Evolutionary conservation across 176 grass and related monocot genomes (phyloP).

Genomic region (Aegilops tauschii): DNA sequence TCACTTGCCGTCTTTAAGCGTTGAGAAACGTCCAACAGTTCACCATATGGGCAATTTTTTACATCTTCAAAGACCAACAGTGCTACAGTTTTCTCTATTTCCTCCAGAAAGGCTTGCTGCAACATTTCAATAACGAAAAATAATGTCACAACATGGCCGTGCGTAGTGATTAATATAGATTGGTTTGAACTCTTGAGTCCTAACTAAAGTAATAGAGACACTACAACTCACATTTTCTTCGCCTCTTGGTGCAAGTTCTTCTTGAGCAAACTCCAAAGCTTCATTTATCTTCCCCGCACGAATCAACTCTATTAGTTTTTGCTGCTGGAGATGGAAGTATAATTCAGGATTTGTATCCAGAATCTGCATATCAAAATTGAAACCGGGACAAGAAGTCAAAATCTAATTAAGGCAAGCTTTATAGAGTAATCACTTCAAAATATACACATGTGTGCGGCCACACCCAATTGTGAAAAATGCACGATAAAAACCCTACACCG

Average conservation of each 20-base stretch:
- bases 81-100: slow-evolving; percentile 93
- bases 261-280: slow-evolving; percentile 96
- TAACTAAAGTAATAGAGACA: slow-evolving; percentile 5
- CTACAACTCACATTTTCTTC: slow-evolving; percentile 83
- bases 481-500: not conserved
- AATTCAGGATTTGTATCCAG: slow-evolving; percentile 94
- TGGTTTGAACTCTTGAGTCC: not conserved
- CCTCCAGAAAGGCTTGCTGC: slow-evolving; percentile 90
- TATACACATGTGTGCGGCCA: not conserved
- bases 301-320: slow-evolving; percentile 98
- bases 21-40: slow-evolving; percentile 89
- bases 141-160: not conserved
- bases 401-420: not conserved
- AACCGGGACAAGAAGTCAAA: slow-evolving; percentile 3
- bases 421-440: not conserved
- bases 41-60: slow-evolving; percentile 90
- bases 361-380: slow-evolving; percentile 56
- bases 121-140: not conserved
- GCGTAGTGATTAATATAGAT: not conserved
- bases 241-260: slow-evolving; percentile 92
- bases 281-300: slow-evolving; percentile 82
- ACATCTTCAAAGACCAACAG: slow-evolving; percentile 91
- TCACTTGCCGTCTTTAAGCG: slow-evolving; percentile 92
- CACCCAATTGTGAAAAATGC: not conserved
- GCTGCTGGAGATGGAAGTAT: slow-evolving; percentile 98